Evolutionary conservation across 345 rosid genomes (phyloP), one percentile per base, ranked within the genome.

Genomic region (Corchorus olitorius): DNA sequence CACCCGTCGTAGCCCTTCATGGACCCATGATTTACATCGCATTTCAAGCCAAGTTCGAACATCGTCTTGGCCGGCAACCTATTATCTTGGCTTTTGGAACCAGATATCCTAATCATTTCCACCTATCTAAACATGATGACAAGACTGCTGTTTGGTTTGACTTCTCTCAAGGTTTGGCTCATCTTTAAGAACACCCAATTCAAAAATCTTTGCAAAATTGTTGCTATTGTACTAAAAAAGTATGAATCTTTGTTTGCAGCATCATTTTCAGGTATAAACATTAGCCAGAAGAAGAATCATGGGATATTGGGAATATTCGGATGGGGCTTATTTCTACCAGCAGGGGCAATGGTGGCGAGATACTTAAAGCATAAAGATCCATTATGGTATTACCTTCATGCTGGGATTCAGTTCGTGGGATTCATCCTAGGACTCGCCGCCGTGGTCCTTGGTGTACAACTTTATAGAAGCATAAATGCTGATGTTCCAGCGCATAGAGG

Each of bases 291-390:
- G 85, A 95, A 78, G 73, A 90, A 82, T 67, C 97, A 95, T 79
- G 98, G 98, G 75, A 76, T 87, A 15, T 65, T 93, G 83, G 97
- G 89, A 46, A 75, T 89, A 11, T 66, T 93, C 1, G 94, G 84
- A 75, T 95, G 99, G 99, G 97, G 94, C 50, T 68, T 89, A 46
- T 65, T 95, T 41, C 94, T 92, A 72, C 99, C 98, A 7, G 65
- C 78, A 27, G 98, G 99, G 46, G 97, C 93, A 76, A 85, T 95
- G 8, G 17, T 93, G 16, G 88, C 97, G 5, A 89, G 98, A 87
- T 89, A 92, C 85, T 84, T 92, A 39, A 93, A 78, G 85, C 96
- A 93, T 62, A 92, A 85, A 66, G 98, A 93, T 60, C 99, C 99
- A 50, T 83, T 90, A 55, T 93, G 98, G 99, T 95, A 84, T 54